These are phyloP conservation scores for Aureobasidium uvarum DNA, from an alignment of 2,329 filamentous ascomycete genomes.

Conservation along the genomic window DNA sequence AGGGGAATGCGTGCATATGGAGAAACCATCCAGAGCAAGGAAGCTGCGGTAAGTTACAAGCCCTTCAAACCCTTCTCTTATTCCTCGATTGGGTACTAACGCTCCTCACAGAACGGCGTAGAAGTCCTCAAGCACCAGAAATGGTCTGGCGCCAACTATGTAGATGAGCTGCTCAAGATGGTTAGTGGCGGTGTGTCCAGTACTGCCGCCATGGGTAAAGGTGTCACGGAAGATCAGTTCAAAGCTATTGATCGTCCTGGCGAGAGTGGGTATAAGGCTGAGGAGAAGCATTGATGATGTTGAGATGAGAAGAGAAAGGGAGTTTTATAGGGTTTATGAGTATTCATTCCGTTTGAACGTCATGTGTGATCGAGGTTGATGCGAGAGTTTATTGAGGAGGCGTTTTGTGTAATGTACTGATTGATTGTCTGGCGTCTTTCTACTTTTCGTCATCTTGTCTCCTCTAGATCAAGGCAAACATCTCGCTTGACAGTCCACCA, in stretches of 20 bases:
- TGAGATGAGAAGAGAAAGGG: background rate
- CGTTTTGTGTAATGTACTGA: too few relatives aligned
- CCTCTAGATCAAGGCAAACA: too few relatives aligned
- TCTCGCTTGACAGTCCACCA: too few relatives aligned
- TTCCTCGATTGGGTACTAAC: too few relatives aligned
- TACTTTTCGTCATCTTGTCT: too few relatives aligned
- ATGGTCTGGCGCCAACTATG: slow-evolving; percentile 93
- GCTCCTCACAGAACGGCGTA: slow-evolving; percentile 62
- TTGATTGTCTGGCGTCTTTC: too few relatives aligned
- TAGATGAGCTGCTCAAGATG: slow-evolving; percentile 96
- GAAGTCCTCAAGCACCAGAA: slow-evolving; percentile 99
- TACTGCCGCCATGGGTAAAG: slow-evolving; percentile 94
- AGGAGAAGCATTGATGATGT: slow-evolving; percentile 40
- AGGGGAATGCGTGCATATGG: slow-evolving; percentile 95
- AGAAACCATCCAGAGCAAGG: slow-evolving; percentile 76
- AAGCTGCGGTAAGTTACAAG: slow-evolving; percentile 71
- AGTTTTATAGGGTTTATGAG: background rate
- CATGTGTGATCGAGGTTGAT: too few relatives aligned
- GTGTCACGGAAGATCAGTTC: slow-evolving; percentile 98
- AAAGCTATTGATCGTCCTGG: slow-evolving; percentile 27
- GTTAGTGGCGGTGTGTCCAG: slow-evolving; percentile 88
- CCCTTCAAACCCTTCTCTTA: too few relatives aligned
- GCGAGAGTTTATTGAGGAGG: too few relatives aligned
- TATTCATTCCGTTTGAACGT: too few relatives aligned
- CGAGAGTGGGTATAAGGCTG: slow-evolving; percentile 30